Evolutionary conservation across 768 basidiomycete species (phyloP), one percentile per base, ranked within the genome.

Genomic region (Lyophyllum semitale): DNA sequence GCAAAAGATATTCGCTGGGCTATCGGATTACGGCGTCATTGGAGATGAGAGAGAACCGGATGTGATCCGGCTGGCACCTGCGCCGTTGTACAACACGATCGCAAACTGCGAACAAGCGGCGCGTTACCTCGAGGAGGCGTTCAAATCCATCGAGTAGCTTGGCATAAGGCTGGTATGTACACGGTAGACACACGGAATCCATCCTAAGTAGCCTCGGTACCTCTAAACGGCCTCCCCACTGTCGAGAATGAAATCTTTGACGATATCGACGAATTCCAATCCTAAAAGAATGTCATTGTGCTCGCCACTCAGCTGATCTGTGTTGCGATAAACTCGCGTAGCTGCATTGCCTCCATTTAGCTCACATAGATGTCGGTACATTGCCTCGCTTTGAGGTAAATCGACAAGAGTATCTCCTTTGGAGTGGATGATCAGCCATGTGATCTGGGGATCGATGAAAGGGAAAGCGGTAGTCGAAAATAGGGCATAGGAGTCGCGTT

Each of bases 1-100:
- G 95, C 77, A 79, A 54, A 77, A 73, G 53, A 79, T 97, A 20
- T 84, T 85, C 57, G 70, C 80, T 48, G 75, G 71, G 37, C 70
- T 98, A 64, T 73, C 77, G 20, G 77, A 78, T 57, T 70, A 77
- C 48, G 97, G 97, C 6, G 88, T 99, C 13, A 80, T 97, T 48
- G 95, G 93, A 9, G 97, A 99, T 71, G 92, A 96, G 71, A 77
- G 97, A 65, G 75, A 86, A 64, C 96, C 97, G 25, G 89, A 93
- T 66, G 93, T 98, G 48, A 95, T 99, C 62, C 83, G 97, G 9
- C 73, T 98, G 42, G 83, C 93, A 58, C 95, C 95, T 44, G 79
- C 80, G 15, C 89, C 95, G 30, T 73, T 98, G 67, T 99, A 98
- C 71, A 97, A 89, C 68, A 87, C 88, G 12, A 77, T 85, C 61